Evolutionary conservation across 441 rosid genomes (phyloP).

Genomic region (Populus hybrid): DNA sequence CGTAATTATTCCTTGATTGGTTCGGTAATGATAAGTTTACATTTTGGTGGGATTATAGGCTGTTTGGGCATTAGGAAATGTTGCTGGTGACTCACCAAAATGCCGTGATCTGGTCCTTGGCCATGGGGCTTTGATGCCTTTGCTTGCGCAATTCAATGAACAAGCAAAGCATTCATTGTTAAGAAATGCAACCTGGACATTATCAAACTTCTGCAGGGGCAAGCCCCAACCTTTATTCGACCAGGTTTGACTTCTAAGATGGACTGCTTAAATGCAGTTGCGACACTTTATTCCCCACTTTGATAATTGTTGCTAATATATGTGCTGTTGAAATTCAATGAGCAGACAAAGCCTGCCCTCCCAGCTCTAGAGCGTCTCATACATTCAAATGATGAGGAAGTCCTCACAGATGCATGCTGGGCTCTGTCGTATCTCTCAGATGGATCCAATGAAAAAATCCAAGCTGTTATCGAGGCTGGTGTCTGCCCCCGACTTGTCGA

Average conservation of each 20-base stretch:
- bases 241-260: slow-evolving; percentile 40
- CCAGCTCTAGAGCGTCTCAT: slow-evolving; percentile 60
- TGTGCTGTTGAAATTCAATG: slow-evolving; percentile 33
- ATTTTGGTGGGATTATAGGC: slow-evolving; percentile 41
- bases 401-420: slow-evolving; percentile 84
- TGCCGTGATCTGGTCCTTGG: slow-evolving; percentile 83
- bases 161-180: slow-evolving; percentile 81
- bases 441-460: slow-evolving; percentile 82
- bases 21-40: not conserved
- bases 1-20: not conserved
- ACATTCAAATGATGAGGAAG: slow-evolving; percentile 76
- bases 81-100: slow-evolving; percentile 87
- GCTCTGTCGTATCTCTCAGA: slow-evolving; percentile 82
- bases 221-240: slow-evolving; percentile 83
- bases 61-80: slow-evolving; percentile 86
- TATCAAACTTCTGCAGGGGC: slow-evolving; percentile 82
- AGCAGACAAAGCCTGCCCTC: slow-evolving; percentile 47
- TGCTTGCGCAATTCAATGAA: slow-evolving; percentile 65
- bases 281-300: not conserved
- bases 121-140: slow-evolving; percentile 58
- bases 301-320: slow-evolving; percentile 14
- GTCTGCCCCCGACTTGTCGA: slow-evolving; percentile 68
- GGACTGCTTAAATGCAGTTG: not conserved
- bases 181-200: slow-evolving; percentile 91
- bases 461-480: slow-evolving; percentile 61